phyloP scores from a whole-genome alignment of 2,329 filamentous ascomycete species.

The Alternaria alternata region DNA sequence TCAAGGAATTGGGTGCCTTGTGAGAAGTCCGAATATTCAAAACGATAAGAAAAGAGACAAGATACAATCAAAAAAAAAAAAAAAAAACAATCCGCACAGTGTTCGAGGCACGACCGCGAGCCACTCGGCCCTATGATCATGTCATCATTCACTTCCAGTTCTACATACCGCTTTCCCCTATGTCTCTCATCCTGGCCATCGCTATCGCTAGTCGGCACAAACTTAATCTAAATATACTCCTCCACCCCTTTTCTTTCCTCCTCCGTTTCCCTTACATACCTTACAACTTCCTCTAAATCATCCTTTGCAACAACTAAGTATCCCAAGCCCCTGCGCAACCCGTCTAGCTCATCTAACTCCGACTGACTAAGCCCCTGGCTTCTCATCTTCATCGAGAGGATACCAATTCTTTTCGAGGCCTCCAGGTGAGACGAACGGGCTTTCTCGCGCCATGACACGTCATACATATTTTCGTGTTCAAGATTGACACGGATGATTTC shows the following conservation, averaged over 20 bases:
- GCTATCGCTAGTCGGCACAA: not conserved
- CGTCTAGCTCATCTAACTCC: not conserved
- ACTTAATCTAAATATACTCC: not conserved
- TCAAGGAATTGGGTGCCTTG: conserved; percentile 95
- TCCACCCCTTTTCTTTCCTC: not conserved
- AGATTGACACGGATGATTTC: not conserved
- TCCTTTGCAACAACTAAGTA: not conserved
- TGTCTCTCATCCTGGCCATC: not conserved
- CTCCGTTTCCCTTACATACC: not conserved
- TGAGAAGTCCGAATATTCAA: conserved; percentile 52
- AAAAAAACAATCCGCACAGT: not conserved
- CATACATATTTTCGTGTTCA: not conserved
- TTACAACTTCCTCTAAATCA: not conserved
- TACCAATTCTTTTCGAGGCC: not conserved
- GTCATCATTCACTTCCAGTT: not conserved
- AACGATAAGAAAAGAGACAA: not conserved
- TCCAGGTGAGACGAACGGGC: not conserved
- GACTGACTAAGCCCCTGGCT: not conserved
- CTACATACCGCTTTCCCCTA: not conserved
- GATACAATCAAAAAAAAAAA: not conserved
- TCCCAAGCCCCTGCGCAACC: not conserved
- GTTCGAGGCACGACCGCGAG: not conserved
- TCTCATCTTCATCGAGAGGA: not conserved
- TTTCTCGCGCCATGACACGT: not conserved
- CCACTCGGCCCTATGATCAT: not conserved